Evolutionary conservation across 352 stramenopile species (phyloP), one percentile per base, ranked within the genome.

Genomic region (Phytopythium kandeliae): DNA sequence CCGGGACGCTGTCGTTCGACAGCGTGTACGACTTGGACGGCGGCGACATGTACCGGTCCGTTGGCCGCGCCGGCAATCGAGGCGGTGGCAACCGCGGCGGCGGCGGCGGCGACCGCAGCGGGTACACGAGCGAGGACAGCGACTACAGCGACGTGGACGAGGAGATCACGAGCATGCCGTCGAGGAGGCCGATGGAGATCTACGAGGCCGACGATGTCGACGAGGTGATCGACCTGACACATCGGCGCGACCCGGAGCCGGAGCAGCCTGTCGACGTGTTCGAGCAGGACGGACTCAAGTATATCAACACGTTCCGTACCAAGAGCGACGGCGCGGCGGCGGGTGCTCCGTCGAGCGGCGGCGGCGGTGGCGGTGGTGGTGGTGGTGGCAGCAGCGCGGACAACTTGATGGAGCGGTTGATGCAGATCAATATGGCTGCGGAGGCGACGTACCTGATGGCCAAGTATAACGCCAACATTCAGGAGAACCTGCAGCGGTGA

Each of bases 381-480:
- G 45, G n/a, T 30, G 49, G 43, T 16, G 65, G 52, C 25, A 67
- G 45, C 31, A 62, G 75, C 38, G 60, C 70, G 19, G 63, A 84
- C 36, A 65, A 68, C 38, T 55, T 87, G 37, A 79, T 85, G 69
- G 63, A 85, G 52, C 64, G 76, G 19, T 63, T 87, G 35, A 62
- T 80, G 57, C 73, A 87, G 54, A 77, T 77, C 57, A 87, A 85
- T 57, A 73, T 80, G 62, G 60, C 73, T 4, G 76, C 76, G 21
- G 76, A 87, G 48, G 73, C 69, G 16, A 85, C 76, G 55, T 87
- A 87, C 47, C 62, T 84, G 44, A 78, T 85, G 65, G 62, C 76
- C 60, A 85, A 87, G 71, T 80, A 85, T 67, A 85, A 78, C 63
- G 66, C 64, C 52, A 77, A 74, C 47, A 63, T 78, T 37, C 51